phyloP scores from a whole-genome alignment of 345 rosid genomes.

The Salix purpurea region DNA sequence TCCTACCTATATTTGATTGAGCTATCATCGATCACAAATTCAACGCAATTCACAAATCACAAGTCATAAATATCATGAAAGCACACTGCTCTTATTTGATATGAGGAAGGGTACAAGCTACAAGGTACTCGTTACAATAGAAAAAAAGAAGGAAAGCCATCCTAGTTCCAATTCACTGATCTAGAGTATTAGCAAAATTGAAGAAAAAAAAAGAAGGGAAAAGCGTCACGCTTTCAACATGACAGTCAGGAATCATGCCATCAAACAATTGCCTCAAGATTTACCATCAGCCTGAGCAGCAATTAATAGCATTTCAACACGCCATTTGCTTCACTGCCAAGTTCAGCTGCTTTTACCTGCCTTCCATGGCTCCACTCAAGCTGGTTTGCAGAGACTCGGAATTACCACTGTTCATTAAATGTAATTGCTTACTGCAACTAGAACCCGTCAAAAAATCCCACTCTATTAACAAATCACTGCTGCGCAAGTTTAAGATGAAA shows the following conservation, averaged over 20 bases:
- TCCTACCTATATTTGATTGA: neutral
- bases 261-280: neutral
- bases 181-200: neutral
- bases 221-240: neutral
- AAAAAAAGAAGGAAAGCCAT: no score
- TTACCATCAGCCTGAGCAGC: neutral
- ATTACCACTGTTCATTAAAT: neutral
- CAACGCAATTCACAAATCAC: no score
- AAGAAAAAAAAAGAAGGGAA: no score
- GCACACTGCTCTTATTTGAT: neutral
- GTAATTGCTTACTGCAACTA: neutral
- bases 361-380: no score
- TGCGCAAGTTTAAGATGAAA: neutral
- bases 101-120: no score
- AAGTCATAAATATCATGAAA: neutral
- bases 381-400: neutral
- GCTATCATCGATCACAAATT: neutral
- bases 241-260: neutral
- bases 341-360: neutral
- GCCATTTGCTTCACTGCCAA: neutral
- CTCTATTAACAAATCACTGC: neutral
- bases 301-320: neutral
- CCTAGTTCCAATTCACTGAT: neutral
- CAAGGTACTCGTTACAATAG: no score
- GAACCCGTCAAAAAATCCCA: neutral